Evolutionary conservation across 2,329 filamentous ascomycete species (phyloP).

Genomic region (Elsinoe australis): DNA sequence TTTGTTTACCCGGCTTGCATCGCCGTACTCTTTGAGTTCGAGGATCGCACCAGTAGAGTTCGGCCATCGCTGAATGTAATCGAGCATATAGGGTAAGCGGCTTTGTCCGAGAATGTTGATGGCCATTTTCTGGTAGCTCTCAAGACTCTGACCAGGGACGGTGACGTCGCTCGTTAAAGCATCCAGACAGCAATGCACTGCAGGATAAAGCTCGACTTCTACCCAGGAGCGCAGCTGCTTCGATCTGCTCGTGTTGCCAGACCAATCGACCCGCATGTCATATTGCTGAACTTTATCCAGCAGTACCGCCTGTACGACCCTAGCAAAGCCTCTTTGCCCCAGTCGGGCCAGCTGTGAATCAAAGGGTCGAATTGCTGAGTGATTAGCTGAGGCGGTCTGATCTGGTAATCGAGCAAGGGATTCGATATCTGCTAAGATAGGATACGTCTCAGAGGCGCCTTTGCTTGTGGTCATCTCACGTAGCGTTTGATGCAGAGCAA

Average conservation of each 20-base stretch:
- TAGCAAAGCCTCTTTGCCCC: not conserved
- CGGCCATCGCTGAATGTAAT: slow-evolving; percentile 72
- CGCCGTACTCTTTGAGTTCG: slow-evolving; percentile 56
- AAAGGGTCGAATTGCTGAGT: too few relatives aligned
- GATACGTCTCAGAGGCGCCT: not conserved
- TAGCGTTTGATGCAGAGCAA: not conserved
- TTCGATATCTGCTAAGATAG: not conserved
- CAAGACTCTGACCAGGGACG: not conserved
- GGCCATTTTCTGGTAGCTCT: slow-evolving; percentile 32
- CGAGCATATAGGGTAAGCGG: slow-evolving; percentile 65
- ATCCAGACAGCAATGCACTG: slow-evolving; percentile 54
- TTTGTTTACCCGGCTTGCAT: slow-evolving; percentile 58
- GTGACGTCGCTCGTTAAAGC: not conserved
- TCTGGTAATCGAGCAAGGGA: too few relatives aligned
- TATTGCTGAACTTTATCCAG: not conserved
- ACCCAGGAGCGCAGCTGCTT: slow-evolving; percentile 29
- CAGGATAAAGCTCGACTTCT: slow-evolving; percentile 41
- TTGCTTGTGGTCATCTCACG: not conserved
- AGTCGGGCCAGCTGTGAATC: not conserved
- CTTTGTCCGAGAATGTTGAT: slow-evolving; percentile 60
- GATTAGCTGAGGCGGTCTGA: too few relatives aligned
- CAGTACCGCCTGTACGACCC: not conserved
- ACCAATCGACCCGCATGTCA: slow-evolving; percentile 16
- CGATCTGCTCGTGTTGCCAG: slow-evolving; percentile 28
- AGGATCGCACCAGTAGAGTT: slow-evolving; percentile 62